Conservation (phyloP, 768 basidiomycete genomes). For the Phaeolepiota aurea region DNA sequence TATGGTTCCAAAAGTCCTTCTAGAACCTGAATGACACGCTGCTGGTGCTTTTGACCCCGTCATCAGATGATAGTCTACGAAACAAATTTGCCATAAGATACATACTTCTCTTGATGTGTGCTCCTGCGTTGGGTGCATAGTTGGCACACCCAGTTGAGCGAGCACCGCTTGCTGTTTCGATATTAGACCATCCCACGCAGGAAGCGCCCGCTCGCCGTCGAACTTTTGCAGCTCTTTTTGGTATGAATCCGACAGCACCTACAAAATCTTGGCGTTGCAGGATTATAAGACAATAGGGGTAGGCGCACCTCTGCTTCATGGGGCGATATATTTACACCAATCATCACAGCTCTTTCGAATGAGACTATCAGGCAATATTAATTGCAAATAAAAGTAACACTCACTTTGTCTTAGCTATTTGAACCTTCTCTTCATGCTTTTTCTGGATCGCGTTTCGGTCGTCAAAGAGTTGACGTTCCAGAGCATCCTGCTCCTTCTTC, state of each 20-base stretch:
- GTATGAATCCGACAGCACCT: conserved; percentile 63
- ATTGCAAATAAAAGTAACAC: background rate
- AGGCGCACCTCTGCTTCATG: conserved; percentile 56
- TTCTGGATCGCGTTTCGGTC: conserved; percentile 54
- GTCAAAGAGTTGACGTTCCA: conserved; percentile 63
- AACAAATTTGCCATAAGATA: no score
- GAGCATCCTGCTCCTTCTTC: conserved; percentile 58
- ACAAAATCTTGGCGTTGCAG: background rate
- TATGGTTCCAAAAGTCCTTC: no score
- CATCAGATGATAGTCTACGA: background rate
- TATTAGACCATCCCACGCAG: conserved; percentile 73
- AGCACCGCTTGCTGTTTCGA: conserved; percentile 62
- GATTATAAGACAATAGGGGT: conserved; percentile 2
- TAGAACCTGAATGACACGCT: conserved; percentile 60
- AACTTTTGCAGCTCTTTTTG: conserved; percentile 59
- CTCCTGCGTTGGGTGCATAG: conserved; percentile 55
- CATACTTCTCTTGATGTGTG: conserved; percentile 51
- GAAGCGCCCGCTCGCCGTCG: conserved; percentile 58
- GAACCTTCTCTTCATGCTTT: conserved; percentile 67
- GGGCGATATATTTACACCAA: conserved; percentile 55
- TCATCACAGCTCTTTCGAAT: conserved; percentile 50
- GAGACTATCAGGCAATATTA: background rate
- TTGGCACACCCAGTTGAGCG: conserved; percentile 53
- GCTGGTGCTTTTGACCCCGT: conserved; percentile 50
- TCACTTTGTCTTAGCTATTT: conserved; percentile 59